These are phyloP conservation scores for Cutaneotrichosporon arboriforme DNA, from an alignment of 1,284 basidiomycete species.

Conservation along the genomic window DNA sequence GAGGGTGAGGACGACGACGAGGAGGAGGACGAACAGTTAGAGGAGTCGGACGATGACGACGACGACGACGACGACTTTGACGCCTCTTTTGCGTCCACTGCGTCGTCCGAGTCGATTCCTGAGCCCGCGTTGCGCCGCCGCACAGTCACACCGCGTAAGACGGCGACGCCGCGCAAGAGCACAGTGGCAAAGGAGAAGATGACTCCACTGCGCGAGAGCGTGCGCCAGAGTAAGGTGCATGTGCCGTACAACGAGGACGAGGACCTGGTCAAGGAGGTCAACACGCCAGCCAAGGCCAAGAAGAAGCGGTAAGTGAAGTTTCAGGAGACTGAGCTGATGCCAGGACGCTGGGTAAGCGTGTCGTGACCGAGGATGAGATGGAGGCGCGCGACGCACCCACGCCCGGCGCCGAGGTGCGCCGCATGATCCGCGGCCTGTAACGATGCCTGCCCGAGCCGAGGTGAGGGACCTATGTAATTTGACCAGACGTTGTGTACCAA, in stretches of 20 bases:
- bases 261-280: slow-evolving; percentile 28
- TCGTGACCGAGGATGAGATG: slow-evolving; percentile 52
- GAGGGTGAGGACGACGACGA: slow-evolving; percentile 20
- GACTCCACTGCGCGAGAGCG: slow-evolving; percentile 26
- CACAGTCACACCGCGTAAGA: slow-evolving; percentile 2
- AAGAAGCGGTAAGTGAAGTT: slow-evolving; percentile 51
- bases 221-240: slow-evolving; percentile 16
- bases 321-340: not conserved
- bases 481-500: too few species aligned
- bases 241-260: slow-evolving; percentile 25
- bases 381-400: slow-evolving; percentile 27
- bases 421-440: slow-evolving; percentile 28
- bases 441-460: too few species aligned
- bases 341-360: slow-evolving; percentile 50
- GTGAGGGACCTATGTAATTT: too few species aligned
- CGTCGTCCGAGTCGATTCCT: slow-evolving; percentile 18
- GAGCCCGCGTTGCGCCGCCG: slow-evolving; percentile 18
- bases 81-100: slow-evolving; percentile 23
- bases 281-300: slow-evolving; percentile 39
- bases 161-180: slow-evolving; percentile 1
- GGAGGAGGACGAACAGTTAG: not conserved
- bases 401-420: slow-evolving; percentile 34
- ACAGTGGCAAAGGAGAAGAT: not conserved
- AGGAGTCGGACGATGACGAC: slow-evolving; percentile 21
- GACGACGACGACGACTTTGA: slow-evolving; percentile 36